Evolutionary conservation across 768 basidiomycete species (phyloP).

Genomic region (Boletus insuetus): DNA sequence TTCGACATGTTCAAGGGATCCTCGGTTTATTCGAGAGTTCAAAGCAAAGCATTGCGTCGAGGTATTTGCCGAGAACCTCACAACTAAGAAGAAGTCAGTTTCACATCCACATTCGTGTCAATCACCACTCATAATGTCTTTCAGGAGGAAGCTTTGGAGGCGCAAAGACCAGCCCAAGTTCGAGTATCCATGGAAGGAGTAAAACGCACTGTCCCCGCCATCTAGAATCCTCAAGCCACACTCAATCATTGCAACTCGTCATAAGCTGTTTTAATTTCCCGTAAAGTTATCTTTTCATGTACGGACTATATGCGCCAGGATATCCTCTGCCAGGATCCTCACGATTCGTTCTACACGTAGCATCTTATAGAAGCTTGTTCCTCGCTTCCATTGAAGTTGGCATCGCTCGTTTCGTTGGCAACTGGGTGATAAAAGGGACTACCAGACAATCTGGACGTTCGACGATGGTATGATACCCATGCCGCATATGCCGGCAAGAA

Average conservation of each 20-base stretch:
- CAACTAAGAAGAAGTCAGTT: slow-evolving; percentile 88
- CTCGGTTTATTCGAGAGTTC: slow-evolving; percentile 92
- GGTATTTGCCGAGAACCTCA: slow-evolving; percentile 78
- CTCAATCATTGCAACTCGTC: neutral
- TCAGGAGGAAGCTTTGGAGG: slow-evolving; percentile 88
- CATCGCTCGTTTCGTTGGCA: neutral
- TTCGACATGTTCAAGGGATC: slow-evolving; percentile 61
- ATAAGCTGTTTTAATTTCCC: neutral
- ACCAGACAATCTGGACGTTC: neutral
- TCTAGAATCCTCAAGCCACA: neutral
- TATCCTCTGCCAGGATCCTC: neutral
- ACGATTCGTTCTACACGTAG: neutral
- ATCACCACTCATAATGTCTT: slow-evolving; percentile 5
- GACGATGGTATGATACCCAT: neutral
- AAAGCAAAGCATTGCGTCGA: slow-evolving; percentile 82
- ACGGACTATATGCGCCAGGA: neutral
- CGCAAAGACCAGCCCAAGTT: slow-evolving; percentile 85
- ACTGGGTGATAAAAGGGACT: neutral
- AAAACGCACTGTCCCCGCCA: slow-evolving; percentile 13
- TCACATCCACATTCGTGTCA: neutral
- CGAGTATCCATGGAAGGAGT: slow-evolving; percentile 86
- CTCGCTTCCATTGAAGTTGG: neutral
- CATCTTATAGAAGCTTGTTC: neutral
- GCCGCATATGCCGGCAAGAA: too few species aligned
- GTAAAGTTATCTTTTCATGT: neutral